Conservation (phyloP, 768 basidiomycete genomes). For the Dioszegia hungarica region DNA sequence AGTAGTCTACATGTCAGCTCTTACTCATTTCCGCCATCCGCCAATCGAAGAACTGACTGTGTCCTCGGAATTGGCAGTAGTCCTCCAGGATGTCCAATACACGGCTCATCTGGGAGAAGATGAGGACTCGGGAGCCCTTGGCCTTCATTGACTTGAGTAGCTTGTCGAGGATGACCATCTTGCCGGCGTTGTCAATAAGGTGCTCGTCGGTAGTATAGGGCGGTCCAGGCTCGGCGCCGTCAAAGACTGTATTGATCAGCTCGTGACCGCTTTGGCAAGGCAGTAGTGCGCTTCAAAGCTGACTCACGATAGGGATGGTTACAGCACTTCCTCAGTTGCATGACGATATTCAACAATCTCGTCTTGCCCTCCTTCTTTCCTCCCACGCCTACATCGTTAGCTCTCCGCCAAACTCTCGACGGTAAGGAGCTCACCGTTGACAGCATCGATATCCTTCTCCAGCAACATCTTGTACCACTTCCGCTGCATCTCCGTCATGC, state of each 20-base stretch:
- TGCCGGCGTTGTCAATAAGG: slow-evolving; percentile 85
- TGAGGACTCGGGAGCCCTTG: slow-evolving; percentile 90
- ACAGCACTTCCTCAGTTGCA: slow-evolving; percentile 67
- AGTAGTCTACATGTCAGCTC: slow-evolving; percentile 63
- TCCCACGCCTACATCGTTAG: slow-evolving; percentile 60
- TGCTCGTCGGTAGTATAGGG: slow-evolving; percentile 99
- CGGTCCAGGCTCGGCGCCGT: slow-evolving; percentile 76
- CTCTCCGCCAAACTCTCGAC: background rate
- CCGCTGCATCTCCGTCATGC: slow-evolving; percentile 92
- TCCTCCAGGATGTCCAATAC: slow-evolving; percentile 96
- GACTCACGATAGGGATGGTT: slow-evolving; percentile 50
- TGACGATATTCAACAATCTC: slow-evolving; percentile 95
- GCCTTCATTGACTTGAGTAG: slow-evolving; percentile 77
- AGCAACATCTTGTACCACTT: slow-evolving; percentile 92
- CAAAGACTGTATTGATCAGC: slow-evolving; percentile 36
- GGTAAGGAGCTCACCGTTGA: slow-evolving; percentile 63
- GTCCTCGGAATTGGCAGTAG: slow-evolving; percentile 85
- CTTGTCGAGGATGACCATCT: slow-evolving; percentile 97
- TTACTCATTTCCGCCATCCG: background rate
- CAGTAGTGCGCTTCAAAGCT: background rate
- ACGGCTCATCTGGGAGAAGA: slow-evolving; percentile 99
- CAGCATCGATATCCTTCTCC: slow-evolving; percentile 98
- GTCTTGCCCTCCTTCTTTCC: slow-evolving; percentile 99
- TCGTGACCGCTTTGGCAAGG: background rate
- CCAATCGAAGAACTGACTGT: slow-evolving; percentile 58